Evolutionary conservation across 2,329 filamentous ascomycete species (phyloP).

Genomic region (Ophiostoma sp.): DNA sequence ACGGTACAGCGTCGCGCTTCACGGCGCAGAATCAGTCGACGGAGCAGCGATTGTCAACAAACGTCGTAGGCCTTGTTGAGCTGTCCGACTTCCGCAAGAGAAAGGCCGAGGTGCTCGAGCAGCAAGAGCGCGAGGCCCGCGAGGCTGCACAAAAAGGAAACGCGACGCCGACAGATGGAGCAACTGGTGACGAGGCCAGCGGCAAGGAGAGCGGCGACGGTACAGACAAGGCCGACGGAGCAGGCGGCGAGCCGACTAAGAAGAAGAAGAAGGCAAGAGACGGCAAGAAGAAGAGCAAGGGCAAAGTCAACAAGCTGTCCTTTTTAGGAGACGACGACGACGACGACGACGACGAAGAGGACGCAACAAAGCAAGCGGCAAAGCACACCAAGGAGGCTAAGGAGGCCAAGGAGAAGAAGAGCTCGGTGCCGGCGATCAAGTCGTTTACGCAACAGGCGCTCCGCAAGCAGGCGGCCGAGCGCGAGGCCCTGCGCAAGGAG

Average conservation of each 20-base stretch:
- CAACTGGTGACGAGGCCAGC: conserved; percentile 38
- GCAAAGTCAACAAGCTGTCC: conserved; percentile 47
- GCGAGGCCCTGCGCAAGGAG: conserved; percentile 69
- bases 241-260: conserved; percentile 38
- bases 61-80: conserved; percentile 85
- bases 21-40: conserved; percentile 69
- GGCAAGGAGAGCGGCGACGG: conserved; percentile 24
- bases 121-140: conserved; percentile 69
- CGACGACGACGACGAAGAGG: conserved; percentile 26
- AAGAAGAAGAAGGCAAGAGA: conserved; percentile 42
- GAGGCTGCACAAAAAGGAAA: conserved; percentile 7
- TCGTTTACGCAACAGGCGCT: conserved; percentile 59
- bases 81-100: conserved; percentile 94
- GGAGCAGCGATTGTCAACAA: conserved; percentile 74
- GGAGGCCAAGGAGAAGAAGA: background rate
- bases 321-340: conserved; percentile 48
- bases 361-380: conserved; percentile 27
- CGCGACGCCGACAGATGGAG: conserved; percentile 30
- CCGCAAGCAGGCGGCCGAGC: conserved; percentile 67
- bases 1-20: conserved; percentile 53
- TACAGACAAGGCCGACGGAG: conserved; percentile 34
- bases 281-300: conserved; percentile 43
- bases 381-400: conserved; percentile 23
- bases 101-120: conserved; percentile 86
- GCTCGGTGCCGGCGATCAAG: conserved; percentile 56